Evolutionary conservation across 116 monocot genomes (phyloP), one percentile per base, ranked within the genome.

Genomic region (Thalassia testudinum): DNA sequence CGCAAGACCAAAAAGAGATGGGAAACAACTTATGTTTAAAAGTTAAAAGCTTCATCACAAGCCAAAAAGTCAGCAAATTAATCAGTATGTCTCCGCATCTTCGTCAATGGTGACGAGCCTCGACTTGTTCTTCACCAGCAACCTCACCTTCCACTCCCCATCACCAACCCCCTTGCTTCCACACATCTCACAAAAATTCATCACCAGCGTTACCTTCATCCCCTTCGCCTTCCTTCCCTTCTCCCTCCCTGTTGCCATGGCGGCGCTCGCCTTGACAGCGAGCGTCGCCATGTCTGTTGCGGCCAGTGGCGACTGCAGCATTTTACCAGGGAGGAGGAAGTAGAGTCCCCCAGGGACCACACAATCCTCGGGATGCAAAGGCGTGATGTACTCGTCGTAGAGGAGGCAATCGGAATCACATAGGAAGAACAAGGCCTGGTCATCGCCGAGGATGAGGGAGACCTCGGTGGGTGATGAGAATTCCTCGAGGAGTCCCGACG

Each of bases 361-460:
- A n/a, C n/a, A n/a, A n/a, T n/a, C n/a, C n/a, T n/a, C n/a, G n/a
- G n/a, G 26, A 1, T 14, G 30, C 30, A 75, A 22, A 5, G 69
- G 59, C 15, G 69, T 47, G 37, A 65, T 37, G 58, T 23, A 24
- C 25, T 54, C 56, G 49, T 54, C 54, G 49, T 18, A 53, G 34
- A 47, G 29, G 27, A 75, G 53, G 30, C 24, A 28, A 45, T 75
- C 75, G 24, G 75, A 54, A 55, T 53, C 43, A 50, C 75, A 75
- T 38, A 75, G 19, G 58, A 74, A 58, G 68, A 56, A 64, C n/a
- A 42, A 25, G 13, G 64, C 16, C 17, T 21, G 15, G 7, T 57
- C 38, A 16, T 23, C 27, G 30, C 29, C 21, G 22, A 62, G 25
- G n/a, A n/a, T n/a, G 16, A 40, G 67, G 23, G 59, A 58, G 47